Evolutionary conservation across 352 stramenopile genomes (phyloP).

Genomic region (Phytophthora tentaculata): DNA sequence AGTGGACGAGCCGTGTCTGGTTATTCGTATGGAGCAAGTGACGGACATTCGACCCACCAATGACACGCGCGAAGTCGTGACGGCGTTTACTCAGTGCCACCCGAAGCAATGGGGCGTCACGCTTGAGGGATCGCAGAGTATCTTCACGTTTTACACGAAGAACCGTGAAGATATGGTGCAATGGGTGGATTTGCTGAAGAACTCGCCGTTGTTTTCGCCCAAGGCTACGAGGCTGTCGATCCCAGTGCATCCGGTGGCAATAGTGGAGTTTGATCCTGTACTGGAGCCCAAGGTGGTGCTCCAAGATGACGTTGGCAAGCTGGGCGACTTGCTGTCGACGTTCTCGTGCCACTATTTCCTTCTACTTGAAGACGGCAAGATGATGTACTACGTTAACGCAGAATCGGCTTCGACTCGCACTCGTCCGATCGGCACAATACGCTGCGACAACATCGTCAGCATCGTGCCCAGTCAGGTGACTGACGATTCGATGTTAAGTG

Average conservation of each 20-base stretch:
- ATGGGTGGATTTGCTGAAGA: conserved; percentile 90
- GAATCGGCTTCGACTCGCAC: conserved; percentile 59
- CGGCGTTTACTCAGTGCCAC: conserved; percentile 82
- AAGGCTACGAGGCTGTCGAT: conserved; percentile 71
- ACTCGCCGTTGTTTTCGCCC: conserved; percentile 76
- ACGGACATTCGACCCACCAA: conserved; percentile 86
- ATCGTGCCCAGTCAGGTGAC: conserved; percentile 76
- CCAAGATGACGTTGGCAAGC: conserved; percentile 73
- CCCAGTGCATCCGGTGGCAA: conserved; percentile 78
- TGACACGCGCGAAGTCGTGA: conserved; percentile 78
- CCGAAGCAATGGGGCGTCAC: conserved; percentile 89
- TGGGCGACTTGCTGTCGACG: conserved; percentile 75
- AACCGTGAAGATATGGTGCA: conserved; percentile 80
- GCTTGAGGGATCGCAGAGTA: conserved; percentile 77
- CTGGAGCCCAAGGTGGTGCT: conserved; percentile 76
- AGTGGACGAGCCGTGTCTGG: conserved; percentile 70
- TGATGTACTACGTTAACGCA: conserved; percentile 79
- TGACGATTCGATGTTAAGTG: conserved; percentile 25
- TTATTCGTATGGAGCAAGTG: conserved; percentile 84
- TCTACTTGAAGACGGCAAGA: conserved; percentile 79
- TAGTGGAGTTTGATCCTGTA: conserved; percentile 76
- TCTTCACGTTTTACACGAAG: conserved; percentile 89
- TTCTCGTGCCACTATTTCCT: conserved; percentile 77
- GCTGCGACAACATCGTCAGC: conserved; percentile 83
- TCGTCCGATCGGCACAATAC: conserved; percentile 79